phyloP scores from a whole-genome alignment of 805 yeast genomes.

The Yamadazyma sp. region DNA sequence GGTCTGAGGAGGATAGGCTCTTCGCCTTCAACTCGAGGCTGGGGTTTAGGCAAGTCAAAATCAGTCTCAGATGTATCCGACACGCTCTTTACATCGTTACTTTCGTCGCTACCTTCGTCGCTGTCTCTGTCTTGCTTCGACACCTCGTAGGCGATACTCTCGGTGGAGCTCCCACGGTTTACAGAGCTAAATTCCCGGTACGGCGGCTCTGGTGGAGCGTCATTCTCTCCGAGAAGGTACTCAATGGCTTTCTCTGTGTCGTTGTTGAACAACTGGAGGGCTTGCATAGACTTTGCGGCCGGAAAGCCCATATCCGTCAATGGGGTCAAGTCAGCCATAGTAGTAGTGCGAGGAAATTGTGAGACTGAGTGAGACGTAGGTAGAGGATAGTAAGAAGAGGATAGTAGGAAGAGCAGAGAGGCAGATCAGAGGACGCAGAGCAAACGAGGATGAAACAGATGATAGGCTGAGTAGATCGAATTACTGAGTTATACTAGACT shows the following conservation, averaged over 20 bases:
- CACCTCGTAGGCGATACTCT: too few species aligned
- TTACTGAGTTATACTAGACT: too few species aligned
- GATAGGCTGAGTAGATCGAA: too few species aligned
- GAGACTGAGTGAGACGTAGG: background rate
- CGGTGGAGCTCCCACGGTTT: too few species aligned
- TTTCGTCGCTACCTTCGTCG: background rate
- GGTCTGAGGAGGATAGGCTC: slow-evolving; percentile 9
- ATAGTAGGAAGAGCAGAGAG: too few species aligned
- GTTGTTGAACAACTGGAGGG: slow-evolving; percentile 28
- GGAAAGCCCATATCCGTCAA: slow-evolving; percentile 41
- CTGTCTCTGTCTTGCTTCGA: background rate
- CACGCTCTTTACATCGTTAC: too few species aligned
- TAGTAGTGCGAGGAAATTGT: background rate
- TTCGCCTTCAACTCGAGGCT: slow-evolving; percentile 3
- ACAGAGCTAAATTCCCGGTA: too few species aligned
- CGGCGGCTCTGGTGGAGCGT: too few species aligned
- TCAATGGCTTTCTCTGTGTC: slow-evolving; percentile 29
- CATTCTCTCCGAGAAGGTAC: slow-evolving; percentile 39
- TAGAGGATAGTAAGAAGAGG: too few species aligned
- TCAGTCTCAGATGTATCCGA: too few species aligned
- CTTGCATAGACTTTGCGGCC: slow-evolving; percentile 36
- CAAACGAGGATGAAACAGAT: too few species aligned
- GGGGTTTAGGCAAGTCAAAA: slow-evolving; percentile 5
- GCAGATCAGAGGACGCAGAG: too few species aligned
- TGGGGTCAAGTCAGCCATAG: slow-evolving; percentile 2